Conservation (phyloP, 495 filamentous ascomycete genomes). For the Daldinia caldariorum region DNA sequence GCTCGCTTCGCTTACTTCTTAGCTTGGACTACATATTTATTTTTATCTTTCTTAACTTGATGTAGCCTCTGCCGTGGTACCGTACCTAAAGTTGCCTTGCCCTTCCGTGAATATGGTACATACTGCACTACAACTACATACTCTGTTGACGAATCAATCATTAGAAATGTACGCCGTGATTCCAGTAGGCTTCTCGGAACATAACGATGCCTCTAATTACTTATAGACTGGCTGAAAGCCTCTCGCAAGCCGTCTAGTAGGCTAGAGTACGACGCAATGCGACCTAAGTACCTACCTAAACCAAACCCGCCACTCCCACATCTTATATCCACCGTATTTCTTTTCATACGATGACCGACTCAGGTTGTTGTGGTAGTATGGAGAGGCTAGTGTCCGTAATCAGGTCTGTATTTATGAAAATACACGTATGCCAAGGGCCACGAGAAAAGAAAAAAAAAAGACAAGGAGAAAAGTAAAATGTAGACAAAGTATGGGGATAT, state of each 20-base stretch:
- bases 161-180: background rate
- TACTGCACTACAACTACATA: background rate
- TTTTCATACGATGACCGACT: background rate
- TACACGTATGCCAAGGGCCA: background rate
- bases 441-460: background rate
- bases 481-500: conserved; percentile 7
- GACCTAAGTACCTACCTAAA: background rate
- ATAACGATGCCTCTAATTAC: conserved; percentile 7
- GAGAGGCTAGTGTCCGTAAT: background rate
- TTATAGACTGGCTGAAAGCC: background rate
- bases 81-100: background rate
- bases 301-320: background rate
- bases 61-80: no score
- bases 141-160: background rate
- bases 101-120: background rate
- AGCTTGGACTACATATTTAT: background rate
- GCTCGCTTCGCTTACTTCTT: background rate
- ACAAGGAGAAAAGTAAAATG: background rate
- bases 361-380: background rate
- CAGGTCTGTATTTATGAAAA: conserved; percentile 5
- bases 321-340: background rate
- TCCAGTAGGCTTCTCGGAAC: background rate
- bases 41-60: background rate
- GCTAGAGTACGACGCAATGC: background rate
- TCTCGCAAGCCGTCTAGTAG: background rate